Conservation (phyloP, 108 stramenopile genomes). For the Skeletonema grethae region DNA sequence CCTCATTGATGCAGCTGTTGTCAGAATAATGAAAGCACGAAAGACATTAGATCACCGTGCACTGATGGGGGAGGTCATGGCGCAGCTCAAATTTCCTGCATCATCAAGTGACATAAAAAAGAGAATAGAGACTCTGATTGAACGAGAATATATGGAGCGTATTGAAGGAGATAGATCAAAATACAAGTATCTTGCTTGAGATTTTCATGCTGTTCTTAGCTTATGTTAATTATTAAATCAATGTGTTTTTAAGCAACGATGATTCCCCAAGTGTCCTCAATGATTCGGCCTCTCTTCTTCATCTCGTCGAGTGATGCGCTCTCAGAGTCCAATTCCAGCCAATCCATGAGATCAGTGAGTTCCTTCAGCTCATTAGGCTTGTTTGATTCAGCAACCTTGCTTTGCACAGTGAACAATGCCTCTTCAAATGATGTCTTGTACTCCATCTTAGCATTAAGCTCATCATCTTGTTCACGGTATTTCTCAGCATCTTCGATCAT, state of each 20-base stretch:
- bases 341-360: slow-evolving; percentile 74
- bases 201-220: slow-evolving; percentile 4
- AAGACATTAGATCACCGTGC: slow-evolving; percentile 90
- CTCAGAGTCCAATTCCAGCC: slow-evolving; percentile 78
- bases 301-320: slow-evolving; percentile 72
- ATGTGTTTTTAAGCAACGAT: slow-evolving; percentile 40
- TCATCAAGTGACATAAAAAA: slow-evolving; percentile 89
- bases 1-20: slow-evolving; percentile 95
- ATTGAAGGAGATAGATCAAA: slow-evolving; percentile 83
- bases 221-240: neutral
- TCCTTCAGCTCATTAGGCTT: slow-evolving; percentile 62
- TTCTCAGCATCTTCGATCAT: slow-evolving; percentile 94
- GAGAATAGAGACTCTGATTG: slow-evolving; percentile 96
- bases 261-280: slow-evolving; percentile 72
- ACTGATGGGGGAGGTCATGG: slow-evolving; percentile 91
- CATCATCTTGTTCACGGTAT: slow-evolving; percentile 88
- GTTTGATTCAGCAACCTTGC: slow-evolving; percentile 57
- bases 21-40: slow-evolving; percentile 98
- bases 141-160: slow-evolving; percentile 97
- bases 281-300: slow-evolving; percentile 63
- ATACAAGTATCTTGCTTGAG: slow-evolving; percentile 96
- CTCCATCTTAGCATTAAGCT: slow-evolving; percentile 64
- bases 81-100: slow-evolving; percentile 92
- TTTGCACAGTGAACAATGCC: slow-evolving; percentile 67
- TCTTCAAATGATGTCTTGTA: slow-evolving; percentile 77